Evolutionary conservation across 108 stramenopile species (phyloP).

Genomic region (Nitzschia sp.): DNA sequence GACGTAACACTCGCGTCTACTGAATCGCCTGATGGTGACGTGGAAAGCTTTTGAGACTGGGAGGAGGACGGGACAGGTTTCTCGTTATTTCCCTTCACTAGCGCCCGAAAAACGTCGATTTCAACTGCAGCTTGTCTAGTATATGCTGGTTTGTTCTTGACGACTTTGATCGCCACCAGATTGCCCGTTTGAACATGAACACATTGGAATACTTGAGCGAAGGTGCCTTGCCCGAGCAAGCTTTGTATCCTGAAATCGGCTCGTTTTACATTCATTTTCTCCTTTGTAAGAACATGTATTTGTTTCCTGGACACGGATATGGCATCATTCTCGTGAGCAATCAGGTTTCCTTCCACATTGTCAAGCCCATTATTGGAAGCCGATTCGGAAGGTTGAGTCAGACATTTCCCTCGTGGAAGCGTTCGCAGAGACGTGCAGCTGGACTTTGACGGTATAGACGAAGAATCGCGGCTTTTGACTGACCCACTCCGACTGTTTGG

Average conservation of each 20-base stretch:
- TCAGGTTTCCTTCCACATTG: conserved; percentile 79
- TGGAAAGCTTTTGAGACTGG: conserved; percentile 4
- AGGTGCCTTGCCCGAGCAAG: conserved; percentile 92
- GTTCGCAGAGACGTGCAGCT: conserved; percentile 2
- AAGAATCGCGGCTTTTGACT: background rate
- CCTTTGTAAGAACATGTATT: conserved; percentile 26
- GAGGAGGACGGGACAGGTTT: background rate
- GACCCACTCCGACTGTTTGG: background rate
- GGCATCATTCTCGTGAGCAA: conserved; percentile 64
- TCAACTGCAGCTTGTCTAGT: conserved; percentile 92
- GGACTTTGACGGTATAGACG: background rate
- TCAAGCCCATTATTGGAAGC: conserved; percentile 65
- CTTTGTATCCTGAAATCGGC: conserved; percentile 61
- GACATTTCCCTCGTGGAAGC: conserved; percentile 51
- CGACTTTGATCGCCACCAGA: conserved; percentile 92
- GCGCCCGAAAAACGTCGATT: conserved; percentile 83
- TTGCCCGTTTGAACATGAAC: conserved; percentile 57
- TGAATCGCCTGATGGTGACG: background rate
- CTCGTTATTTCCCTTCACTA: conserved; percentile 22
- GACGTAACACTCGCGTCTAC: background rate
- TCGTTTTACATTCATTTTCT: conserved; percentile 3
- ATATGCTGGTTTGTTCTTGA: conserved; percentile 96
- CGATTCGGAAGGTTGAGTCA: conserved; percentile 72
- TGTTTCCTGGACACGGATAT: conserved; percentile 50
- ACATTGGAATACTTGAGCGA: conserved; percentile 97